Base-by-base conservation (phyloP, 2,329 filamentous ascomycete genomes). In the Xylaria sp. region DNA sequence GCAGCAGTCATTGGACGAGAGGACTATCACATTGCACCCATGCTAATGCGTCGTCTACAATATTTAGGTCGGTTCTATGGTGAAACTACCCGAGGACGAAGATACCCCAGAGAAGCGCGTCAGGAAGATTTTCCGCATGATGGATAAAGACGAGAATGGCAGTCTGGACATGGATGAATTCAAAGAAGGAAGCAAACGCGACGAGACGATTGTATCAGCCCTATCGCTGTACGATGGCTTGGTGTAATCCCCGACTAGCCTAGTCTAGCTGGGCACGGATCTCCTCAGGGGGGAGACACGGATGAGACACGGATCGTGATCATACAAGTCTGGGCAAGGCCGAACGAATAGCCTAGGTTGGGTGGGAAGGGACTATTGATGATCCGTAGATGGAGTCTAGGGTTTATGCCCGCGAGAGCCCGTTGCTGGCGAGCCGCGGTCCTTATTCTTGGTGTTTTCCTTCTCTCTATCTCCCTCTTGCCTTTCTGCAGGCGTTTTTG, bases 111-210 rank as follows among this genome's bases (percentile, higher is more conserved):
- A 98, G 86, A 99, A 99, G 86, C 92, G 96, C 72, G 96, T 99
- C 71, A 90, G 87, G 82, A 99, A 99, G 87, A 98, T 99, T 81
- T 99, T 99, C 87, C 88, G 92, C 77, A 98, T 98, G 96, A 99
- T 99, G 96, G 96, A 99, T 86, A 99, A 99, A 87, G 96, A 99
- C 80, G 95, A 98, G 84, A 98, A 98, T 79, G 96, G 95, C 75
- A 97, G 93, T 78, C 84, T 99, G 76, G 95, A 98, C 80, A 95
- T 97, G 88, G 92, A 94, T 70, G 96, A 99, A 81, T 99, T 99
- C 87, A 98, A 98, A 84, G 96, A 99, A 83, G 96, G 96, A 74
- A 97, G 94, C 85, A 97, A 98, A 86, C 92, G 94, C 68, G 96
- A 99, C 82, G 95, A 98, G 85, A 99, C 96, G 10, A 99, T 99